phyloP scores from a whole-genome alignment of 345 rosid genomes.

The Citrus sp. region DNA sequence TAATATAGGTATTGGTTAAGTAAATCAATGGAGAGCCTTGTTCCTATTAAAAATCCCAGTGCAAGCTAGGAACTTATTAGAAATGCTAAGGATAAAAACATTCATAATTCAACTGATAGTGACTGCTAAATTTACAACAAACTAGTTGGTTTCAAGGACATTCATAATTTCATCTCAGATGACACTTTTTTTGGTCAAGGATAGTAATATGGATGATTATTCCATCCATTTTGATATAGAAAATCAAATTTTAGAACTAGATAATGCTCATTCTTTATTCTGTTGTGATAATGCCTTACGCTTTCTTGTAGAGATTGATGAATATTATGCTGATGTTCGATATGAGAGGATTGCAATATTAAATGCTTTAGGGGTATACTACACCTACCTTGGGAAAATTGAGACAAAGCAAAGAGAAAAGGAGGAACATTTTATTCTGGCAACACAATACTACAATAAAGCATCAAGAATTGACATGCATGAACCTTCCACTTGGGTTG shows the following conservation, averaged over 20 bases:
- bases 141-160: background rate
- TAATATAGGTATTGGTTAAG: background rate
- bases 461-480: slow-evolving; percentile 97
- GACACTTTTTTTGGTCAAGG: background rate
- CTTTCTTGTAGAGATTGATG: slow-evolving; percentile 70
- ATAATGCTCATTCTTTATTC: background rate
- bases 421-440: slow-evolving; percentile 87
- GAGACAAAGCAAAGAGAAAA: slow-evolving; percentile 85
- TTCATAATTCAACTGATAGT: no score
- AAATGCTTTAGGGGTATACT: slow-evolving; percentile 91
- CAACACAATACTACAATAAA: slow-evolving; percentile 84
- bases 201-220: background rate
- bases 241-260: background rate
- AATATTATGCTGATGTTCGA: slow-evolving; percentile 93
- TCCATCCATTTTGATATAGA: no score
- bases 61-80: background rate
- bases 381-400: slow-evolving; percentile 87
- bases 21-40: background rate
- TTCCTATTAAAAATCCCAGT: background rate
- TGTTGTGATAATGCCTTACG: background rate
- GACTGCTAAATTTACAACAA: background rate
- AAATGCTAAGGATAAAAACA: background rate
- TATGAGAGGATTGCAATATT: slow-evolving; percentile 96
- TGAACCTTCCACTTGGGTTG: slow-evolving; percentile 99
- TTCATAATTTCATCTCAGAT: background rate